phyloP scores from a whole-genome alignment of 2,329 filamentous ascomycete genomes.

The Penicillium sclerotiorum region DNA sequence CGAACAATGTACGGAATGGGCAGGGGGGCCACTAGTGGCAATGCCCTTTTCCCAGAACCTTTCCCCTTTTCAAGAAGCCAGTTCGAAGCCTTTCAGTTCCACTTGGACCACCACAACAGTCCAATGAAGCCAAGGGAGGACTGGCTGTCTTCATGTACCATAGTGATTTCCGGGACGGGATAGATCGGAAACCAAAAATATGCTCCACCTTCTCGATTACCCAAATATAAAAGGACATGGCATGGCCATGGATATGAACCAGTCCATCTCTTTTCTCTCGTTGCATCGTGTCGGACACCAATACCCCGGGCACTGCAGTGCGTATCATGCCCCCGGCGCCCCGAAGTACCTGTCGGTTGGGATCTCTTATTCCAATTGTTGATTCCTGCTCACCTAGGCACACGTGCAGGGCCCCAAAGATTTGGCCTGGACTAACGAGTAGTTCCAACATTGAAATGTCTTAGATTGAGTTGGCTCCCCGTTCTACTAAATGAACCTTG shows the following conservation, averaged over 20 bases:
- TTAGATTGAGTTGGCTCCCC: no score
- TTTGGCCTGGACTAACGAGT: no score
- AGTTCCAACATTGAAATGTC: no score
- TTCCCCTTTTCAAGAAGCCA: slow-evolving; percentile 2
- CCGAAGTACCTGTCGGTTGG: no score
- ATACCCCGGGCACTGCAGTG: background rate
- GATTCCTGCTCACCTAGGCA: no score
- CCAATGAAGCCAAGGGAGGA: background rate
- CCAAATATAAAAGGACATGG: slow-evolving; percentile 16
- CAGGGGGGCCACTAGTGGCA: slow-evolving; percentile 1
- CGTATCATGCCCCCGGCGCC: no score
- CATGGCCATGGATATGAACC: background rate
- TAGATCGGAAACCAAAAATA: slow-evolving; percentile 1
- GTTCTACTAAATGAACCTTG: no score
- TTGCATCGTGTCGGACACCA: background rate
- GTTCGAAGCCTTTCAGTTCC: background rate
- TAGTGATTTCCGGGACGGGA: slow-evolving; percentile 23
- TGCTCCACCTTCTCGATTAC: slow-evolving; percentile 4
- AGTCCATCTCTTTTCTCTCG: background rate
- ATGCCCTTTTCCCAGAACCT: background rate
- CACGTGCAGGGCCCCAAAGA: no score
- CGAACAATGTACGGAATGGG: background rate
- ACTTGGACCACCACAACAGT: background rate
- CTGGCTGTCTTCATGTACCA: slow-evolving; percentile 24
- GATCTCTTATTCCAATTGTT: no score